Base-by-base conservation (phyloP, 2,329 filamentous ascomycete species). In the Trichoderma semiorbis region DNA sequence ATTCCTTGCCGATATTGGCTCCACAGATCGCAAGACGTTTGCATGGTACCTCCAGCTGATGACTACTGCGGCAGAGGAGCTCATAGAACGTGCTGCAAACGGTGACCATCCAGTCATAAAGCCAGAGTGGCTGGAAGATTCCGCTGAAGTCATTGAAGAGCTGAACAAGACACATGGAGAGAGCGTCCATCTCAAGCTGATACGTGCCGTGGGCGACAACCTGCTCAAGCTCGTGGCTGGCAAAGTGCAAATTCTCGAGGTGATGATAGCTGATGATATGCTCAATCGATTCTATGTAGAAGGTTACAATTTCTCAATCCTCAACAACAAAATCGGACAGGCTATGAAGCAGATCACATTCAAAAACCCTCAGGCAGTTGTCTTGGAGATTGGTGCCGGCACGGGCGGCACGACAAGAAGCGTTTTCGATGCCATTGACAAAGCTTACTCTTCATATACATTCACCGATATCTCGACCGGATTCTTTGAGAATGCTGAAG, bases 311-410 rank as follows among this genome's bases (percentile, higher is more conserved):
- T 32, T 28, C 18, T 64, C 64, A 32, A 55, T 60, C 10, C 50
- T 55, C 6, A 67, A 34, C 36, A 68, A 71, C 50, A 47, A 58
- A 8, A 26, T 24, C 7, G 55, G 36, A 39, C 39, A 21, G 26
- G 36, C 18, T 39, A 70, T 55, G 61, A 53, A 34, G 10, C 28
- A 43, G 78, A 81, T 0, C 73, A 72, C 7, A 73, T 83, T 18
- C 75, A 78, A 4, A 77, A 83, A 28, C 16, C 57, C 57, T 3
- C 57, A 21, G 10, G 57, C 57, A 7, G 32, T 16, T 12, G 32
- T 61, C 12, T 75, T 84, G 1, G 82, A 84, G 69, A 77, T 84
- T 39, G 82, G 81, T 8, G 81, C 79, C 16, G 81, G 81, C 1
- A 83, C 79, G 0, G 81, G 81, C 7, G 76, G 78, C n/a, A 78